Percentiles rank a stretch among this genome's conserved stretches.
These are phyloP conservation scores for Neonectria ditissima DNA, from an alignment of 2,329 filamentous ascomycete species.

Conservation along the genomic window DNA sequence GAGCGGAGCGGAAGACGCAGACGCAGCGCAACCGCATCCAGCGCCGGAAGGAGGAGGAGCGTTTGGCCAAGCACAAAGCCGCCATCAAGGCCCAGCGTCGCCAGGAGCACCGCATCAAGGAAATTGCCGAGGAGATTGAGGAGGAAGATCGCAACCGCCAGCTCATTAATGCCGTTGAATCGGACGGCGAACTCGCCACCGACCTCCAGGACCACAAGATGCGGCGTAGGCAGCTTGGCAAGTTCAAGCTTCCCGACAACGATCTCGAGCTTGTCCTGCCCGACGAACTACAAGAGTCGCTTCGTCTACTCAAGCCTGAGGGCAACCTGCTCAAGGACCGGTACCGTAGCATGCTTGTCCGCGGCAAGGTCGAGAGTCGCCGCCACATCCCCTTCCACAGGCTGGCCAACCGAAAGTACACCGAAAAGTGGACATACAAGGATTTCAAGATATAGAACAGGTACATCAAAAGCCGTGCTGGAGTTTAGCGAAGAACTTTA, in stretches of 20 bases:
- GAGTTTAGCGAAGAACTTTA: constrained; percentile 27
- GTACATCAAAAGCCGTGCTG: constrained; percentile 21
- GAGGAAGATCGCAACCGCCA: constrained; percentile 66
- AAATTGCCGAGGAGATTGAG: constrained; percentile 72
- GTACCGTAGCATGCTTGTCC: constrained; percentile 87
- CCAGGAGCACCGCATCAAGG: constrained; percentile 78
- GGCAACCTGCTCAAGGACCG: constrained; percentile 95
- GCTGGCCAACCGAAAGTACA: constrained; percentile 82
- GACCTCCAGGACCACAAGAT: constrained; percentile 73
- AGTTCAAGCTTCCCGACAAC: constrained; percentile 79
- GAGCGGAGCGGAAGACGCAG: constrained; percentile 86
- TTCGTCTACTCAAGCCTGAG: constrained; percentile 88
- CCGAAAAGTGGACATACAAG: constrained; percentile 98
- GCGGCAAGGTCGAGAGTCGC: constrained; percentile 89
- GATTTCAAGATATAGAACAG: constrained; percentile 71
- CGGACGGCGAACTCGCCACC: constrained; percentile 55
- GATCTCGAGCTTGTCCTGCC: constrained; percentile 84
- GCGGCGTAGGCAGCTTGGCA: constrained; percentile 79
- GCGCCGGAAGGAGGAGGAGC: constrained; percentile 88
- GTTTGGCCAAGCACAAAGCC: constrained; percentile 78
- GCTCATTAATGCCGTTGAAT: constrained; percentile 54
- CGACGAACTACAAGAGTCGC: constrained; percentile 84
- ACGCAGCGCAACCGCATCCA: constrained; percentile 89
- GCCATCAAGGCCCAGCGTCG: constrained; percentile 78
- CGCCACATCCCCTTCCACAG: constrained; percentile 83